Conservation (phyloP, 2,329 filamentous ascomycete species). For the Gremmenia infestans region DNA sequence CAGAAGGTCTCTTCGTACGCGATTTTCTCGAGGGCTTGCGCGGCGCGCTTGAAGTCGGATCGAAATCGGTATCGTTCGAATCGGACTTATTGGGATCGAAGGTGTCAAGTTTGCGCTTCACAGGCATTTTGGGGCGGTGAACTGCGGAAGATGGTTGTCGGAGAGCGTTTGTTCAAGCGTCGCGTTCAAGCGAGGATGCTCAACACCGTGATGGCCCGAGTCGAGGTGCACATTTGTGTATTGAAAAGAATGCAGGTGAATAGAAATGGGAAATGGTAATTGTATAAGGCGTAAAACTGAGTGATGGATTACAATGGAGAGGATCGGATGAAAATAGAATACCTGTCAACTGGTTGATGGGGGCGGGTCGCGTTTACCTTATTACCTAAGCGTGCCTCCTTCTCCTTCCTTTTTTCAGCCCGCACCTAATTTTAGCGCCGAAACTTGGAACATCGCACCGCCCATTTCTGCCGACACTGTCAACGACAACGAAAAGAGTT, state of each 20-base stretch:
- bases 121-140: constrained; percentile 24
- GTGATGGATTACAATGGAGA: no score
- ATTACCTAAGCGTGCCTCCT: no score
- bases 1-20: constrained; percentile 26
- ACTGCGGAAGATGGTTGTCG: background rate
- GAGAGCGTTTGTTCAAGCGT: background rate
- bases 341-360: no score
- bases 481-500: background rate
- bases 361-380: no score
- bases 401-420: no score
- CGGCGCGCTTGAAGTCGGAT: constrained; percentile 45
- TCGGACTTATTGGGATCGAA: constrained; percentile 62
- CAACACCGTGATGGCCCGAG: background rate
- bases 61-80: constrained; percentile 63
- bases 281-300: no score
- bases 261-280: no score
- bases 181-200: background rate
- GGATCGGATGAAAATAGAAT: no score
- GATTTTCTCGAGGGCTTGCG: constrained; percentile 41
- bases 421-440: background rate
- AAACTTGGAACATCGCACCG: background rate
- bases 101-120: constrained; percentile 50
- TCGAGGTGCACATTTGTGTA: background rate
- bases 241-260: background rate
- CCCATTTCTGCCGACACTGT: background rate